Evolutionary conservation across 2,329 filamentous ascomycete species (phyloP).

Genomic region (Colletotrichum phormii): DNA sequence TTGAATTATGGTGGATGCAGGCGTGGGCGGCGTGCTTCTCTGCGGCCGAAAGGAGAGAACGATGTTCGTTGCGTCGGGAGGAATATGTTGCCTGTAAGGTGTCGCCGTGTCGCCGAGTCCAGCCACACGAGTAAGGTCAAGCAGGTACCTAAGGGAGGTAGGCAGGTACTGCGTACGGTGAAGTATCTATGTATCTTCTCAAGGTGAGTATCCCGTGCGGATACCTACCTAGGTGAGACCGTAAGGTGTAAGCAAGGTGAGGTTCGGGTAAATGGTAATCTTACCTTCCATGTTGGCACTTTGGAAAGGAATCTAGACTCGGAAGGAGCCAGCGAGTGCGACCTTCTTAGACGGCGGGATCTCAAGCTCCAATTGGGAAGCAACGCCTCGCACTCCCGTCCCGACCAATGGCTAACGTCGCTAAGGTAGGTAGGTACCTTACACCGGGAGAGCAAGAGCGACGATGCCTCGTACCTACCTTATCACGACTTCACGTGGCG

Average conservation of each 20-base stretch:
- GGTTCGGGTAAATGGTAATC: not conserved
- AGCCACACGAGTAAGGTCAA: not conserved
- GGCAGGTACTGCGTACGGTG: no score
- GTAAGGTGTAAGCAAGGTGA: not conserved
- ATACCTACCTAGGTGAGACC: not conserved
- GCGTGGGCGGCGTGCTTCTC: not conserved
- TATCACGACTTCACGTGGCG: conserved; percentile 20
- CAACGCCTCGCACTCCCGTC: not conserved
- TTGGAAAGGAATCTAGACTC: not conserved
- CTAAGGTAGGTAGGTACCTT: not conserved
- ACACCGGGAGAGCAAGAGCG: not conserved
- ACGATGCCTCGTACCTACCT: not conserved
- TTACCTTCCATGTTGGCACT: no score
- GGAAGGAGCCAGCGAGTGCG: not conserved
- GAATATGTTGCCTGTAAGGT: not conserved
- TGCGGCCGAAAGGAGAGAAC: conserved; percentile 13
- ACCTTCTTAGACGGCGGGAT: not conserved
- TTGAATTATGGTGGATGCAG: not conserved
- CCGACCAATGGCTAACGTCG: not conserved
- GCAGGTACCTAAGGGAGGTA: not conserved
- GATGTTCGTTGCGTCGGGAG: conserved; percentile 1
- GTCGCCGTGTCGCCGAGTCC: conserved; percentile 3
- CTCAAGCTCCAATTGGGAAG: not conserved
- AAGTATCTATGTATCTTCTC: not conserved
- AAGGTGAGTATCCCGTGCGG: not conserved